A percentile compares a stretch with the other conserved stretches of the same genome.
Conservation (phyloP, 305 asterid genomes). For the Fraxinus paxiana region DNA sequence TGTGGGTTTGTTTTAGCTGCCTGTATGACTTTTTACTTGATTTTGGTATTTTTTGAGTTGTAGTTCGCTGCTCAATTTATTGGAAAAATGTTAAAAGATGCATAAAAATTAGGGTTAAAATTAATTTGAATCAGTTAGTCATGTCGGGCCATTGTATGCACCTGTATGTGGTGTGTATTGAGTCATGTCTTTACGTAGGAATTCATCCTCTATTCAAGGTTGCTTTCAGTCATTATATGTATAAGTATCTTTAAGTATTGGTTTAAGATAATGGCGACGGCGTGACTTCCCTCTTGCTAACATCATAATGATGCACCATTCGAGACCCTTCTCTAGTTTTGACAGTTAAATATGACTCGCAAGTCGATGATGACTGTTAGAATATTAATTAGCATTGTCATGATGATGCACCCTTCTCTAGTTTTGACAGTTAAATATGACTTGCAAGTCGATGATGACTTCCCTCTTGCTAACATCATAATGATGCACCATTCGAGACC, state of each 20-base stretch:
- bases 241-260: background rate
- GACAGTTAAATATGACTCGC: background rate
- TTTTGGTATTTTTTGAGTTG: background rate
- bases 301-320: background rate
- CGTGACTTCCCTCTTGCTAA: background rate
- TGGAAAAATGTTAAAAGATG: background rate
- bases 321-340: background rate
- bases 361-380: constrained; percentile 11
- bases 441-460: constrained; percentile 4
- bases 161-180: background rate
- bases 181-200: background rate
- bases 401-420: background rate
- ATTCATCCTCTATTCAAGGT: background rate
- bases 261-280: background rate
- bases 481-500: background rate
- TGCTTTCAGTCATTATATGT: background rate
- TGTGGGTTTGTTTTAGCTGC: background rate
- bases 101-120: background rate
- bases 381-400: background rate
- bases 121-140: background rate
- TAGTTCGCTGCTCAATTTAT: background rate
- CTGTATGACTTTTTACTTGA: background rate
- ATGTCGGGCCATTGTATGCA: background rate
- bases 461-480: constrained; percentile 2
- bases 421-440: background rate